phyloP scores from a whole-genome alignment of 192 early-diverging fungal species.

The Coemansia sp. region DNA sequence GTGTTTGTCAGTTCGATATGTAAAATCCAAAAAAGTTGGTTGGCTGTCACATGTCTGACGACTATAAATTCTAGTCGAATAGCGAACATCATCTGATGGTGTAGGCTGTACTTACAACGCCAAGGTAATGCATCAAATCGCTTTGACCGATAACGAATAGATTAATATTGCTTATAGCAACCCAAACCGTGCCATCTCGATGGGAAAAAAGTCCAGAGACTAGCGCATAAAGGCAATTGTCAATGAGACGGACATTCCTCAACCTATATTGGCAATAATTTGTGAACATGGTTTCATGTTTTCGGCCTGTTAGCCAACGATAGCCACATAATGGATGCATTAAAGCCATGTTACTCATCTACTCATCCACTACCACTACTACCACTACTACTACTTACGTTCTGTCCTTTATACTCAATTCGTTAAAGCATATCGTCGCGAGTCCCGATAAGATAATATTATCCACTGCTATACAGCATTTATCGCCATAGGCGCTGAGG shows the following conservation, averaged over 20 bases:
- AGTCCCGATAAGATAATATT: constrained; percentile 27
- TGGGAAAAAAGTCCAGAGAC: constrained; percentile 35
- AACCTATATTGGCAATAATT: constrained; percentile 16
- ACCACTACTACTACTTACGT: constrained; percentile 23
- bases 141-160: constrained; percentile 19
- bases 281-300: background rate
- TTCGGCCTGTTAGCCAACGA: background rate
- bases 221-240: constrained; percentile 29
- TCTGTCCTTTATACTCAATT: constrained; percentile 41
- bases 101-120: constrained; percentile 16
- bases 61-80: background rate
- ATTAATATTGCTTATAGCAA: constrained; percentile 20
- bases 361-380: background rate
- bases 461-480: constrained; percentile 17
- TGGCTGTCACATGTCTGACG: background rate
- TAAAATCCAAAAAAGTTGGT: background rate
- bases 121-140: constrained; percentile 17
- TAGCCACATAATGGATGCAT: background rate
- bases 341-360: background rate
- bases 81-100: background rate
- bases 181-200: constrained; percentile 17
- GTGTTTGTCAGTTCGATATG: background rate
- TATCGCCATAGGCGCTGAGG: constrained; percentile 11
- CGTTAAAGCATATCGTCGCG: constrained; percentile 27
- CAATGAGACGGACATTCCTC: constrained; percentile 27